Evolutionary conservation across 257 asterid species (phyloP), one percentile per base, ranked within the genome.

Genomic region (Solanum bulbocastanum): DNA sequence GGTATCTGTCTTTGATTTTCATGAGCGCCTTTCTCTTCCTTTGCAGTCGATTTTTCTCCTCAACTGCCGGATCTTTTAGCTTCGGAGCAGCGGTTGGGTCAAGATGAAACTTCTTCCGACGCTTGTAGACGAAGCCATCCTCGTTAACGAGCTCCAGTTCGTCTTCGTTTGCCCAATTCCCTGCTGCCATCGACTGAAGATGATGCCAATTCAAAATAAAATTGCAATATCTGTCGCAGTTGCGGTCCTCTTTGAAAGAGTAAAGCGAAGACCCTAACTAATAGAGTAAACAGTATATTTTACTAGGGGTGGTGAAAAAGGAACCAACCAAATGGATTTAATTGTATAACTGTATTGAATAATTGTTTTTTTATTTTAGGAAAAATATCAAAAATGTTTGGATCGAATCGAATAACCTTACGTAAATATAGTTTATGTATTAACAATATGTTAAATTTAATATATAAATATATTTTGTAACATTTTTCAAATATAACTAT

Each of bases 81-180:
- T 92, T 90, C 37, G 89, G 94, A 8, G 90, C 91, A 35, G 88
- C 88, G 87, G 91, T 11, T 84, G 91, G 88, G 69, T 92, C 94
- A 87, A 83, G 73, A 49, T 88, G 89, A 44, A 86, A 90, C 42
- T 92, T 96, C 90, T 92, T 94, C 93, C 88, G 89, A 87, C 97
- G 97, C 91, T 89, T 93, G 95, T 89, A 89, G 56, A 94, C 96
- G 87, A 94, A 93, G 1, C 95, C 97, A 36, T 93, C 95, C 87
- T 92, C 95, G 91, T 93, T 89, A 42, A 95, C 87, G 27, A 95
- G 83, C 89, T 94, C 97, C 93, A 94, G 92, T 13, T 93, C 97
- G 87, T 95, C 94, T 46, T 20, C 82, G 32, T 93, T 87, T 73
- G 58, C 91, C 89, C 88, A 89, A 72, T 78, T 86, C 33, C 68